These are phyloP conservation scores for Hymenoscyphus repandus DNA, from an alignment of 2,329 filamentous ascomycete species.

Conservation along the genomic window DNA sequence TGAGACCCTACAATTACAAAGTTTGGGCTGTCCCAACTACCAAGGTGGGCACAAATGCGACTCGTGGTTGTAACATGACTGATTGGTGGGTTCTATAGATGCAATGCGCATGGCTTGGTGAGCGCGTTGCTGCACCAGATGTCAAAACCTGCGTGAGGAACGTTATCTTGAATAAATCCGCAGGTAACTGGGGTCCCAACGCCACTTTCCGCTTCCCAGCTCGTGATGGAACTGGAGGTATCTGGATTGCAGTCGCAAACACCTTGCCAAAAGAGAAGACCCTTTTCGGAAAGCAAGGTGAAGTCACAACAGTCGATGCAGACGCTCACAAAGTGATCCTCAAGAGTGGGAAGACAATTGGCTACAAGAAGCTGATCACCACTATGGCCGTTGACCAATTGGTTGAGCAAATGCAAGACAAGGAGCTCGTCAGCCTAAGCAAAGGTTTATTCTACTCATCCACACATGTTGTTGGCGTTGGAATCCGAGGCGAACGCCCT, in stretches of 20 bases:
- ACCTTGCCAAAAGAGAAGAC: conserved; percentile 91
- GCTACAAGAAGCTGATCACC: conserved; percentile 87
- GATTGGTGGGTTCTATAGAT: conserved; percentile 55
- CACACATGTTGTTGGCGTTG: conserved; percentile 95
- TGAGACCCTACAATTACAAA: conserved; percentile 99
- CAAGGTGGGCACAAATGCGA: conserved; percentile 56
- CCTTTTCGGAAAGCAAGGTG: conserved; percentile 77
- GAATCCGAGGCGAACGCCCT: conserved; percentile 83
- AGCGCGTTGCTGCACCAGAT: conserved; percentile 95
- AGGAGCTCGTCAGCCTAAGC: conserved; percentile 74
- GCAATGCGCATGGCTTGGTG: conserved; percentile 98
- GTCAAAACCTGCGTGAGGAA: conserved; percentile 92
- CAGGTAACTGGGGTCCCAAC: conserved; percentile 97
- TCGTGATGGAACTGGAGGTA: conserved; percentile 90
- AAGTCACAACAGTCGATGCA: conserved; percentile 82
- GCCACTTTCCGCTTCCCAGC: conserved; percentile 98
- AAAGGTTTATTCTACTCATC: conserved; percentile 95
- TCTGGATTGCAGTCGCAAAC: conserved; percentile 96
- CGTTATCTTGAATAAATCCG: conserved; percentile 91
- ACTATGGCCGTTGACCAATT: conserved; percentile 95
- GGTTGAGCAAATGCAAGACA: conserved; percentile 79
- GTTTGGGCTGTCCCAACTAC: conserved; percentile 98
- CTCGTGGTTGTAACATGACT: neutral
- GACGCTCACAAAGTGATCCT: conserved; percentile 78
- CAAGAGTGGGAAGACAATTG: conserved; percentile 78